These are phyloP conservation scores for Phlegmacium glaucopus DNA, from an alignment of 768 basidiomycete genomes.

Conservation along the genomic window DNA sequence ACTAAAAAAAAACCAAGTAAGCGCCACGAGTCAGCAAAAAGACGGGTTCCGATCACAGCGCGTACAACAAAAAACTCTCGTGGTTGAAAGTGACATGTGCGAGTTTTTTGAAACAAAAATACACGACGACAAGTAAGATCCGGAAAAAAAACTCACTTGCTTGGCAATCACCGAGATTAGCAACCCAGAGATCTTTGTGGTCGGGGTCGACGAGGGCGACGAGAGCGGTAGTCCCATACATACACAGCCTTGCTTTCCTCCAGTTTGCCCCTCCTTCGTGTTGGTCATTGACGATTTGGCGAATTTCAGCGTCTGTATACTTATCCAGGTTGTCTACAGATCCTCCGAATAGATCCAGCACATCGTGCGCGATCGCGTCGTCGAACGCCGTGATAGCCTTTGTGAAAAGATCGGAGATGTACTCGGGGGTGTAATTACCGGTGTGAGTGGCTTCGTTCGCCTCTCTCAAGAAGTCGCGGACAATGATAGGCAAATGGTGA, in stretches of 20 bases:
- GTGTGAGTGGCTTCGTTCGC: conserved; percentile 36
- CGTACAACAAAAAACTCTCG: no score
- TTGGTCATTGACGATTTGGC: conserved; percentile 62
- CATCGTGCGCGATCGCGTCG: conserved; percentile 63
- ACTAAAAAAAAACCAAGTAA: conserved; percentile 28
- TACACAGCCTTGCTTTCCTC: conserved; percentile 63
- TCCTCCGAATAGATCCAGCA: conserved; percentile 60
- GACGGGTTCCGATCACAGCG: no score
- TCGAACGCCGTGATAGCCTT: conserved; percentile 61
- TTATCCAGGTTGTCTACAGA: conserved; percentile 42
- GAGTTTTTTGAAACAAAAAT: background rate
- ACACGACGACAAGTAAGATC: no score
- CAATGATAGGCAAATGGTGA: conserved; percentile 64
- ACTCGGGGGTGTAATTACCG: conserved; percentile 39
- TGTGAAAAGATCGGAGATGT: conserved; percentile 54
- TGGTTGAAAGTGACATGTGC: no score
- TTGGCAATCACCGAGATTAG: conserved; percentile 80
- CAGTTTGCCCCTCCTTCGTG: conserved; percentile 55
- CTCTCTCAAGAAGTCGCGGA: conserved; percentile 53
- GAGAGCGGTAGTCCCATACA: conserved; percentile 79
- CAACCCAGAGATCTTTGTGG: conserved; percentile 70
- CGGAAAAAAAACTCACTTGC: conserved; percentile 55
- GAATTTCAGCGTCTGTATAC: conserved; percentile 55
- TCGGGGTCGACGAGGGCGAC: conserved; percentile 71
- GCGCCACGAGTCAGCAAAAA: background rate